A percentile compares a stretch with the other conserved stretches of the same genome.
Evolutionary conservation across 2,329 filamentous ascomycete species (phyloP).

Genomic region (Arthrobotrys sinensis): DNA sequence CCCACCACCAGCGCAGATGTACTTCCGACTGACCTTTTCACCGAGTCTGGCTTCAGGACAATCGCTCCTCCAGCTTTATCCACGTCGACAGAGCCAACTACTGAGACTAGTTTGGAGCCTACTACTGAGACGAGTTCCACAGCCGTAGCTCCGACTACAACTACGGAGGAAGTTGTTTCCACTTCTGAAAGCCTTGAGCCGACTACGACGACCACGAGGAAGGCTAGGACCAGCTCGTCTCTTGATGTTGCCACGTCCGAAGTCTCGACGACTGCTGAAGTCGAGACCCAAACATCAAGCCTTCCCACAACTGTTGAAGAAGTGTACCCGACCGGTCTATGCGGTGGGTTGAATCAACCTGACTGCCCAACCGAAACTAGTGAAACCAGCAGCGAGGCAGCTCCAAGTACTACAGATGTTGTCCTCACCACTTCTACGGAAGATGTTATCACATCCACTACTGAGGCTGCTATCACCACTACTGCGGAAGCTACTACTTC

Average conservation of each 20-base stretch:
- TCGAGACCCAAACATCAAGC: neutral
- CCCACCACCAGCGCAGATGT: neutral
- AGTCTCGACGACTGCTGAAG: neutral
- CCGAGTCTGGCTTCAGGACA: slow-evolving; percentile 20
- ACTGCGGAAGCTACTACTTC: slow-evolving; percentile 1
- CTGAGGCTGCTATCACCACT: slow-evolving; percentile 17
- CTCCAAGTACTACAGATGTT: slow-evolving; percentile 2
- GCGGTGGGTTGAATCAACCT: slow-evolving; percentile 44
- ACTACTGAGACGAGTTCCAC: neutral
- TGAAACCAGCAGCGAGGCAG: neutral
- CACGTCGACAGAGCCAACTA: neutral
- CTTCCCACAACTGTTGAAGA: neutral
- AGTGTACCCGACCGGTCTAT: slow-evolving; percentile 10
- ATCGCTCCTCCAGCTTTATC: slow-evolving; percentile 25
- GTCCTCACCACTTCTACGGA: neutral
- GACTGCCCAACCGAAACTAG: slow-evolving; percentile 15
- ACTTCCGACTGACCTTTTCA: slow-evolving; percentile 33
- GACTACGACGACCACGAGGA: neutral
- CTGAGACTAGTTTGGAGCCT: neutral
- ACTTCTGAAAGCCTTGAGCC: neutral
- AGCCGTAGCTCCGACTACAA: neutral
- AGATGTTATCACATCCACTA: neutral
- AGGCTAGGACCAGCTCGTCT: neutral
- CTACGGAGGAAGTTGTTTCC: neutral
- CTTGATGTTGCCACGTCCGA: neutral